Evolutionary conservation across 176 grass and related monocot species (phyloP), one percentile per base, ranked within the genome.

Genomic region (Avena eriantha): DNA sequence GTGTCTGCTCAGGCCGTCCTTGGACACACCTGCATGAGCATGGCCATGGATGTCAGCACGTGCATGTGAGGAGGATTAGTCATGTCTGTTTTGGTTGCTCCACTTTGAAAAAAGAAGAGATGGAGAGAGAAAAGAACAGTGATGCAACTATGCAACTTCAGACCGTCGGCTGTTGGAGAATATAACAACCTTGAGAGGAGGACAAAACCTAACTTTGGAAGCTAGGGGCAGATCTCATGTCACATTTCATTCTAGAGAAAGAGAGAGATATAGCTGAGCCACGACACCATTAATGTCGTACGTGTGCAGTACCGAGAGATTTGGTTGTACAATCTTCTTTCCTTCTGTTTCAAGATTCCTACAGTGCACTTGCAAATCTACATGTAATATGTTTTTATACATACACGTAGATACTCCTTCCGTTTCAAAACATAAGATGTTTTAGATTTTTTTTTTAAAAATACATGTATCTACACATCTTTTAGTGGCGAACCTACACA

Each of bases 1-100:
- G 84, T 98, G 90, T 76, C 88, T 84, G 92, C 82, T 98, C 45
- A 92, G 90, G 60, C 96, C 96, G 83, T 98, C 92, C 78, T 77
- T 98, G 72, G 88, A 94, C 85, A 94, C 85, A 80, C 96, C 96
- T 98, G 86, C 90, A 87, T 86, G 72, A 53, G 24, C 71, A 69
- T 69, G 60, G 59, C 57, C 61, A 65, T 23, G 49, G 10, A 76
- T 54, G 76, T 81, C 77, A 88, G 85, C 53, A 82, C 55, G 59
- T 80, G 59, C 31, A 53, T 76, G 73, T 3, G 39, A 41, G 6
- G 29, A 41, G 12, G 48, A 70, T 26, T 85, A 53, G 21, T 50
- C 72, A 77, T 71, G 33, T 85, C 82, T 80, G 68, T 46, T 78
- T 71, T 72, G 54, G 76, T 69, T 82, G 71, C 77, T 85, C 77